Evolutionary conservation across 129 eudicot genomes (phyloP).

Genomic region (Pittosporum tobira): DNA sequence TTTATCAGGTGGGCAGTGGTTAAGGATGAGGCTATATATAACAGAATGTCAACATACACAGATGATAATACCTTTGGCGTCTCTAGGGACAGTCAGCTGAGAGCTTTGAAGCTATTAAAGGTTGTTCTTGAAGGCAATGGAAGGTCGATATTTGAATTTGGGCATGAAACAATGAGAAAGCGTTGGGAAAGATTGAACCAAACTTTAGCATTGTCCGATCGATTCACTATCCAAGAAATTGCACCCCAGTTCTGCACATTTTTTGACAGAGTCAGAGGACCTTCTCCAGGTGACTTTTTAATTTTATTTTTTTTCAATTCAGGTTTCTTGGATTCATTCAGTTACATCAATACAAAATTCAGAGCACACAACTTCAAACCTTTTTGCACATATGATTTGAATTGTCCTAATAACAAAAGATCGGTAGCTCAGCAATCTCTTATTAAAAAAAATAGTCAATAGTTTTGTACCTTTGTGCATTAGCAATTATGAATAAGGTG

Average conservation of each 20-base stretch:
- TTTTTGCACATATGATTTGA: too few species aligned
- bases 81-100: conserved; percentile 59
- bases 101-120: conserved; percentile 62
- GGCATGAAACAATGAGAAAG: conserved; percentile 35
- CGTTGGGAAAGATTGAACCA: conserved; percentile 51
- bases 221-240: conserved; percentile 49
- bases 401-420: too few species aligned
- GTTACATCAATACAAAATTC: too few species aligned
- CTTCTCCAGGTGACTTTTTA: conserved; percentile 68
- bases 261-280: conserved; percentile 43
- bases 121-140: conserved; percentile 36
- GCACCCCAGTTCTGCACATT: conserved; percentile 51
- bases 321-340: too few species aligned
- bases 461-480: too few species aligned
- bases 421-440: too few species aligned
- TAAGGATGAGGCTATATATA: conserved; percentile 54
- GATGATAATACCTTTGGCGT: conserved; percentile 29
- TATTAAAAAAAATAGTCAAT: too few species aligned
- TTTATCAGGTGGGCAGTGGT: conserved; percentile 65
- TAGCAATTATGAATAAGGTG: too few species aligned
- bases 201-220: conserved; percentile 34
- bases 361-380: too few species aligned
- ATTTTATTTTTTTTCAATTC: not conserved
- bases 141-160: conserved; percentile 37
- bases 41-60: conserved; percentile 30